A percentile compares a stretch with the other conserved stretches of the same genome.
Conservation (phyloP, 2,329 filamentous ascomycete genomes). For the Ploettnerulaceae sp. region DNA sequence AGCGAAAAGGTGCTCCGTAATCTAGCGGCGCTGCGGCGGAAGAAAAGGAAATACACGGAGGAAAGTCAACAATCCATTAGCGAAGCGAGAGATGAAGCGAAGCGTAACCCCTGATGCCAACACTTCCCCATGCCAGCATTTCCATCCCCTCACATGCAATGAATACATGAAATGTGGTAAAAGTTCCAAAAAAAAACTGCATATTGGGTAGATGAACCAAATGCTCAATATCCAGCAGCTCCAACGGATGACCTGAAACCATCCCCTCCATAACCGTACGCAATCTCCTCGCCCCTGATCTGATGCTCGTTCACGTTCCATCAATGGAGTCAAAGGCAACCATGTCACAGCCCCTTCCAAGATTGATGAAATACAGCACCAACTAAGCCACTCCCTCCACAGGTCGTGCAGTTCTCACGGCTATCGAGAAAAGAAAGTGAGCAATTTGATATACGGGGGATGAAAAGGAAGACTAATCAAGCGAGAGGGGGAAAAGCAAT, state of each 20-base stretch:
- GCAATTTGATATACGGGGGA: background rate
- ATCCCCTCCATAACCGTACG: too few species aligned
- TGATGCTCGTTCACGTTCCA: too few species aligned
- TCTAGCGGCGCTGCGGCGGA: background rate
- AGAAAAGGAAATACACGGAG: background rate
- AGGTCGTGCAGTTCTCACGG: background rate
- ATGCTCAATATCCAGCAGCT: too few species aligned
- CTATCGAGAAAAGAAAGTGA: background rate
- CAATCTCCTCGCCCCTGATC: too few species aligned
- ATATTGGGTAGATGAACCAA: too few species aligned
- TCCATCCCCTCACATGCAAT: background rate
- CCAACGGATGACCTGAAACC: too few species aligned
- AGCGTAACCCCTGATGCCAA: background rate
- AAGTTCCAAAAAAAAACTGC: too few species aligned
- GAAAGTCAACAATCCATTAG: background rate
- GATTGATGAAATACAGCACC: background rate
- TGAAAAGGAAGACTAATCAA: background rate
- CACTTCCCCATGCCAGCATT: background rate
- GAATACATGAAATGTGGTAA: background rate
- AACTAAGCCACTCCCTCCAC: background rate
- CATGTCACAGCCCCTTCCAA: background rate
- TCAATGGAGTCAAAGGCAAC: too few species aligned
- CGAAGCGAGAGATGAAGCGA: constrained; percentile 2
- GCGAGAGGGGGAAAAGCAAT: background rate
- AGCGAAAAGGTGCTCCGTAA: background rate